phyloP scores from a whole-genome alignment of 179 eudicot genomes.

The Dionaea muscipula region DNA sequence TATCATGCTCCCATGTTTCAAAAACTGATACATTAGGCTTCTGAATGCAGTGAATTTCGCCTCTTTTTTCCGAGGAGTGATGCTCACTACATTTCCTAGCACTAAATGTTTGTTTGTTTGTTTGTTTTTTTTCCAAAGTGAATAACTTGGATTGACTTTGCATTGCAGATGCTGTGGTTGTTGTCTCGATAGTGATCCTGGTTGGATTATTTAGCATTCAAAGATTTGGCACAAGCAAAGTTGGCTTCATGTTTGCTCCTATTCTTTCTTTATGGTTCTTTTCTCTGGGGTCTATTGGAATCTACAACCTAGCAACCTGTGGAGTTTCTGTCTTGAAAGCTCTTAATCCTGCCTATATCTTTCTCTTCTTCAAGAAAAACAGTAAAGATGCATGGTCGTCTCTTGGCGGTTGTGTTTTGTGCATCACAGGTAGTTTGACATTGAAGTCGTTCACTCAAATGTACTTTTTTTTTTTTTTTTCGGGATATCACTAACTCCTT shows the following conservation, averaged over 20 bases:
- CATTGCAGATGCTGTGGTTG: slow-evolving; percentile 61
- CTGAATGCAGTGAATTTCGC: too few species aligned
- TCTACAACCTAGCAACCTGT: slow-evolving; percentile 52
- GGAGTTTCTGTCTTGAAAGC: slow-evolving; percentile 59
- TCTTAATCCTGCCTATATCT: slow-evolving; percentile 69
- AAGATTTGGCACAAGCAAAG: slow-evolving; percentile 87
- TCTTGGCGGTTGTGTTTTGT: slow-evolving; percentile 93
- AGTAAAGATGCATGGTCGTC: slow-evolving; percentile 59
- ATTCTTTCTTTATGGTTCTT: slow-evolving; percentile 93
- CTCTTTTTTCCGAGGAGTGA: too few species aligned
- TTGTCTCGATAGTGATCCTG: slow-evolving; percentile 65
- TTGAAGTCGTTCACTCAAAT: not conserved
- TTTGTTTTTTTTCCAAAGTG: not conserved
- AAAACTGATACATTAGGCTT: too few species aligned
- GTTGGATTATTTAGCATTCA: slow-evolving; percentile 83
- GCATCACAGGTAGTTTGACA: slow-evolving; percentile 68
- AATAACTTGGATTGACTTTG: not conserved
- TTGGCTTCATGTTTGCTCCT: slow-evolving; percentile 84
- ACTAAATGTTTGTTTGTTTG: not conserved
- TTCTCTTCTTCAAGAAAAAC: slow-evolving; percentile 66
- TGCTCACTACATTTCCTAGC: not conserved
- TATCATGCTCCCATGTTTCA: not conserved
- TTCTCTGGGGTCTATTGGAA: slow-evolving; percentile 62
- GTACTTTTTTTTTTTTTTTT: too few species aligned
- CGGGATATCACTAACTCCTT: too few species aligned